Conservation (phyloP, 768 basidiomycete genomes). For the Lactarius akahatsu region DNA sequence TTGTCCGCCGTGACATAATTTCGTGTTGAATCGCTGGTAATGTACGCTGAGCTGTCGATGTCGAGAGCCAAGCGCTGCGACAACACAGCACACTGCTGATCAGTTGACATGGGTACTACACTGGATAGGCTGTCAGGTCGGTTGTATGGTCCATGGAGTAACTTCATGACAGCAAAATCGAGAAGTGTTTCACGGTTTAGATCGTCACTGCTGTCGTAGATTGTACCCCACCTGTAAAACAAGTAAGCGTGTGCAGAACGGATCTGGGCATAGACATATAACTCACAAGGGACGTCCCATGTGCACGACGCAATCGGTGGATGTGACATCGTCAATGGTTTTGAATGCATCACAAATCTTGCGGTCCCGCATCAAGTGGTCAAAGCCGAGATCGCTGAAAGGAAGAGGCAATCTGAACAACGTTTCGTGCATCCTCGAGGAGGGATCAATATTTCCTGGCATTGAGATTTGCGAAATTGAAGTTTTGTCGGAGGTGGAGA, state of each 20-base stretch:
- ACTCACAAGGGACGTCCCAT: neutral
- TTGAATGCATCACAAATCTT: neutral
- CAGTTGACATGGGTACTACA: neutral
- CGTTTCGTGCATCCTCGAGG: no score
- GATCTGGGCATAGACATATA: neutral
- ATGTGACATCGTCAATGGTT: neutral
- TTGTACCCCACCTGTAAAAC: neutral
- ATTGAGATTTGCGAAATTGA: neutral
- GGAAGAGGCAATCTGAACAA: no score
- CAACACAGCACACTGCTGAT: neutral
- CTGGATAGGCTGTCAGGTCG: rapidly evolving
- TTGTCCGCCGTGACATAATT: neutral
- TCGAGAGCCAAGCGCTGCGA: neutral
- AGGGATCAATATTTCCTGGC: neutral
- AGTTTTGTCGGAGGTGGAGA: neutral
- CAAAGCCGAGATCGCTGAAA: neutral
- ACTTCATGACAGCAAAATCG: neutral
- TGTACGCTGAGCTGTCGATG: neutral
- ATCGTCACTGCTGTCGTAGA: neutral
- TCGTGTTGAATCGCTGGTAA: neutral
- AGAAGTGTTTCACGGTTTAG: neutral
- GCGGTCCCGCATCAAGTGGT: neutral
- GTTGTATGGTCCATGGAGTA: neutral
- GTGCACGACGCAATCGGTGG: neutral
- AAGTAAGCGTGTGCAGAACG: neutral